These are phyloP conservation scores for Aethionema arabicum DNA, from an alignment of 345 rosid species.

Conservation along the genomic window DNA sequence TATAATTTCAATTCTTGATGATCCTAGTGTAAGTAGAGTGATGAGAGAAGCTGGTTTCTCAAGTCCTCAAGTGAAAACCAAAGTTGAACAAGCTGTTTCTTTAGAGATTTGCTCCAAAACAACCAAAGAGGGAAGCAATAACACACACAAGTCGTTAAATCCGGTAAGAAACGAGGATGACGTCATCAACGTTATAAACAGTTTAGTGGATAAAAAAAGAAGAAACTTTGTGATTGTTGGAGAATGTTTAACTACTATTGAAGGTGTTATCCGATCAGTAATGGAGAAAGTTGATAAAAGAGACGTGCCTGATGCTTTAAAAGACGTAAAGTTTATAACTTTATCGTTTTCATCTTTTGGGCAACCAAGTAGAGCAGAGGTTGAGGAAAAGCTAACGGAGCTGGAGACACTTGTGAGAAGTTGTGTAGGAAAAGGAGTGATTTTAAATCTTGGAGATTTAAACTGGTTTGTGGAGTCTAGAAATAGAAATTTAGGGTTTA, in stretches of 20 bases:
- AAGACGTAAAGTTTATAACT: constrained; percentile 55
- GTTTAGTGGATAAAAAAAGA: constrained; percentile 46
- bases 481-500: constrained; percentile 38
- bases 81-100: constrained; percentile 72
- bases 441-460: constrained; percentile 78
- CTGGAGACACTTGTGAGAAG: constrained; percentile 47
- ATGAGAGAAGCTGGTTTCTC: constrained; percentile 99
- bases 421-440: constrained; percentile 48
- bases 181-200: constrained; percentile 59
- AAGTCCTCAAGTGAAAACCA: constrained; percentile 81
- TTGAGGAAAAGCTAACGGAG: constrained; percentile 61
- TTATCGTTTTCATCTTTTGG: constrained; percentile 53
- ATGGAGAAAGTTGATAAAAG: constrained; percentile 60
- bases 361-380: constrained; percentile 50
- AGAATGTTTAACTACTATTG: constrained; percentile 57
- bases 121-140: constrained; percentile 42
- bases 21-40: constrained; percentile 97
- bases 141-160: constrained; percentile 28
- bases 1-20: constrained; percentile 82
- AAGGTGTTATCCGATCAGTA: constrained; percentile 55
- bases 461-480: constrained; percentile 60
- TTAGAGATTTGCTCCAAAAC: constrained; percentile 53
- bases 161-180: constrained; percentile 59
- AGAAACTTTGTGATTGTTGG: constrained; percentile 67
- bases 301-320: constrained; percentile 57